These are phyloP conservation scores for Globisporangium paroecandrum DNA, from an alignment of 352 stramenopile species.

Conservation along the genomic window DNA sequence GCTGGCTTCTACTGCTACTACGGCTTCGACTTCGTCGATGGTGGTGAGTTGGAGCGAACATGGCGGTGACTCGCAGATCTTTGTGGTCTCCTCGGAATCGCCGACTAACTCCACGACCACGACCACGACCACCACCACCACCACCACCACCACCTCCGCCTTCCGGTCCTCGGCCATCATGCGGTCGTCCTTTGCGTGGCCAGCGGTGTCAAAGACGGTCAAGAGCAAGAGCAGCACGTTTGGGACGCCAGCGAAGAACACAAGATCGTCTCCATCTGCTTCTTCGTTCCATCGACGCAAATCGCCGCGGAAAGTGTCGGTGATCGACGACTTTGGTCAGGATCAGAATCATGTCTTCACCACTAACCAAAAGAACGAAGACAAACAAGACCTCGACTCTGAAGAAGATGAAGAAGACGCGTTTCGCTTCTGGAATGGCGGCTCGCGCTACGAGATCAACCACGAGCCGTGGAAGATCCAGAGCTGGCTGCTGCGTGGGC, in stretches of 20 bases:
- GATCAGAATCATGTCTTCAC: not conserved
- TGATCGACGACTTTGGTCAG: not conserved
- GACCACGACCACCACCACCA: not conserved
- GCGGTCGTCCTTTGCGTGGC: not conserved
- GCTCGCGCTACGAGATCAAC: conserved; percentile 34
- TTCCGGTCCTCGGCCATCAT: not conserved
- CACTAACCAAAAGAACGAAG: not conserved
- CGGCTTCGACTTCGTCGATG: not conserved
- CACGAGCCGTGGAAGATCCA: conserved; percentile 45
- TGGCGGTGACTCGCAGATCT: not conserved
- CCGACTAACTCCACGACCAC: not conserved
- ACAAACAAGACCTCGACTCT: not conserved
- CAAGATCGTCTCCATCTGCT: not conserved
- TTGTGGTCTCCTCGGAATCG: conserved; percentile 1
- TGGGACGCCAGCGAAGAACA: not conserved
- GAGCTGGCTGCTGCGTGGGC: conserved; percentile 37
- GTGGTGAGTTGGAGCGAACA: not conserved
- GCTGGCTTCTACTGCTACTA: not conserved
- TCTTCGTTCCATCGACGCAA: conserved; percentile 14
- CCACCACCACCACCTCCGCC: not conserved
- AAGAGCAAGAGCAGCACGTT: not conserved
- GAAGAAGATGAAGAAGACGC: conserved; percentile 1
- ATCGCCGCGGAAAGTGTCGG: not conserved
- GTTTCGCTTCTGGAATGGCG: conserved; percentile 20
- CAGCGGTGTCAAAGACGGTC: not conserved